Evolutionary conservation across 1,284 basidiomycete species (phyloP).

Genomic region (Rugosomyces carneus): DNA sequence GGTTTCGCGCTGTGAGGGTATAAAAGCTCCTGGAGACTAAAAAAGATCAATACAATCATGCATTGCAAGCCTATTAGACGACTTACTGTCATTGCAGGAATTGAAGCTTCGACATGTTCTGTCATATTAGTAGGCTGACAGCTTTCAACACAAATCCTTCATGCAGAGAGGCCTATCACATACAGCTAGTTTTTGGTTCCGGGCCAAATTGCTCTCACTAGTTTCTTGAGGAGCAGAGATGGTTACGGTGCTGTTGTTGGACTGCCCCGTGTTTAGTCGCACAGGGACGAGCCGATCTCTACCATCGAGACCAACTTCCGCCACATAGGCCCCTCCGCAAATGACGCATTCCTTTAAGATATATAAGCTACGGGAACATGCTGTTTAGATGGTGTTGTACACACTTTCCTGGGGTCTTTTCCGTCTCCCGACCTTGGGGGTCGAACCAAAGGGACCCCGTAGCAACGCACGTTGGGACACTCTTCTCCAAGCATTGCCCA

Average conservation of each 20-base stretch:
- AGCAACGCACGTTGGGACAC: slow-evolving; percentile 61
- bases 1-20: not conserved
- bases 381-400: slow-evolving; percentile 1
- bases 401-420: slow-evolving; percentile 60
- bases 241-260: not conserved
- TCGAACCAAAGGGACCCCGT: slow-evolving; percentile 67
- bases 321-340: slow-evolving; percentile 57
- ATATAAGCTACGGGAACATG: not conserved
- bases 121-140: not conserved
- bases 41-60: not conserved
- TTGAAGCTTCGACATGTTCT: not conserved
- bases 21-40: slow-evolving; percentile 4
- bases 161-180: not conserved
- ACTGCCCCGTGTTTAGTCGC: slow-evolving; percentile 6
- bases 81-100: slow-evolving; percentile 3
- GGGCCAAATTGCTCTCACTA: not conserved
- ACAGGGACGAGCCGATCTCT: slow-evolving; percentile 41
- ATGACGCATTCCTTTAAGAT: slow-evolving; percentile 67
- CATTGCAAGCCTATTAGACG: not conserved
- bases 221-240: slow-evolving; percentile 1
- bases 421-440: slow-evolving; percentile 58
- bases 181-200: slow-evolving; percentile 9
- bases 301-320: slow-evolving; percentile 45
- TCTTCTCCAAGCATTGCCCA: slow-evolving; percentile 84
- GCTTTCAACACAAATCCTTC: not conserved